These are phyloP conservation scores for Betula pendula DNA, from an alignment of 306 rosid genomes.

Conservation along the genomic window DNA sequence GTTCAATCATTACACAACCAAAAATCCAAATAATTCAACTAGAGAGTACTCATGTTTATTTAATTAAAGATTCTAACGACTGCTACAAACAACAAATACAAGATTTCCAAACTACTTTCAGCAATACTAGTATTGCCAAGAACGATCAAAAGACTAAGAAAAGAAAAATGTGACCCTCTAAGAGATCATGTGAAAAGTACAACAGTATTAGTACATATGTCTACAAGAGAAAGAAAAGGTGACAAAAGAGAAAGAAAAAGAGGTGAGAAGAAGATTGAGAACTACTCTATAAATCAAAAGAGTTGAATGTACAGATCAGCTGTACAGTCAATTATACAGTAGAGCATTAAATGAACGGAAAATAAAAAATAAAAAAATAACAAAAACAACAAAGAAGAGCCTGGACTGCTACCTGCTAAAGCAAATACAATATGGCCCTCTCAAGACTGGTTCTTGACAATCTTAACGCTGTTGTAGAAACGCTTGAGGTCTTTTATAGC, in stretches of 20 bases:
- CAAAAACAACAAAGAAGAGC: constrained; percentile 8
- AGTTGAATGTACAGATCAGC: constrained; percentile 40
- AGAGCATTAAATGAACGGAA: background rate
- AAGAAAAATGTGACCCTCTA: no score
- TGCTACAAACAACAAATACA: background rate
- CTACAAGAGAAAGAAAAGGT: background rate
- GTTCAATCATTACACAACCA: no score
- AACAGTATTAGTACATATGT: background rate
- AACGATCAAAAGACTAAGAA: no score
- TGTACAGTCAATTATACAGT: constrained; percentile 48
- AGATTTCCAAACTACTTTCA: no score
- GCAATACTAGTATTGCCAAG: no score
- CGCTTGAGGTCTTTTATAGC: constrained; percentile 99
- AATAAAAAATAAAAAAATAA: constrained; percentile 7
- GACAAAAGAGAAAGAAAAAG: background rate
- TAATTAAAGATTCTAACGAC: background rate
- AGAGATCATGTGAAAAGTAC: no score
- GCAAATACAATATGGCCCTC: constrained; percentile 10
- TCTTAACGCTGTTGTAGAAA: constrained; percentile 81
- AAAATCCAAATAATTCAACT: no score
- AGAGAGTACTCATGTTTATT: no score
- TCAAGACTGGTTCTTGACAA: constrained; percentile 59
- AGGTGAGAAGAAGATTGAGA: background rate
- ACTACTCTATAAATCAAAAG: background rate
- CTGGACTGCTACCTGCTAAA: constrained; percentile 28